A percentile compares a stretch with the other conserved stretches of the same genome.
Evolutionary conservation across 1,139 yeast species (phyloP).

Genomic region (Kurtzmaniella quercitrusa): DNA sequence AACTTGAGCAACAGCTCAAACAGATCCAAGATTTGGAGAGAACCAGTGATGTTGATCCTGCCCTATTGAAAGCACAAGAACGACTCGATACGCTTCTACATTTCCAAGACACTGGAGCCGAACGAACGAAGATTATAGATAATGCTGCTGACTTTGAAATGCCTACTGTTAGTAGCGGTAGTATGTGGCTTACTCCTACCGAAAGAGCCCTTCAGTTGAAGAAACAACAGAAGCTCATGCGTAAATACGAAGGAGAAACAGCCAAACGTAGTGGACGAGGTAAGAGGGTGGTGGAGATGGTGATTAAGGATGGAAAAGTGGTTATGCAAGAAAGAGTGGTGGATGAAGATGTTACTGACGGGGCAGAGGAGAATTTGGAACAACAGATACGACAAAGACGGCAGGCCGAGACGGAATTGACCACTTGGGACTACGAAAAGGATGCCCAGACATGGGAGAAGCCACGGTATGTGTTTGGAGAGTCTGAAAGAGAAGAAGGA

Average conservation of each 20-base stretch:
- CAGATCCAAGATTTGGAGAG: conserved; percentile 36
- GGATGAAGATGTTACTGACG: conserved; percentile 15
- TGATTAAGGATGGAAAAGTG: conserved; percentile 79
- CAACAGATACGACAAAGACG: conserved; percentile 15
- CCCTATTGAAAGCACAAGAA: conserved; percentile 63
- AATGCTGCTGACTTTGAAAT: conserved; percentile 85
- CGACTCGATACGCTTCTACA: conserved; percentile 67
- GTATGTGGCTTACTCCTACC: conserved; percentile 82
- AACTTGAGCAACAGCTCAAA: conserved; percentile 33
- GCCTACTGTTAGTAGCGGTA: conserved; percentile 46
- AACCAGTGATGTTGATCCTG: conserved; percentile 42
- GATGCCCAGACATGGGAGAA: conserved; percentile 50
- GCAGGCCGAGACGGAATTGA: conserved; percentile 14
- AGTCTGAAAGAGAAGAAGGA: conserved; percentile 5
- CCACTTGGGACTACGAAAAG: conserved; percentile 55
- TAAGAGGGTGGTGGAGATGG: conserved; percentile 69
- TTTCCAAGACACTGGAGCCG: conserved; percentile 84
- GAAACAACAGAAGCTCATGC: conserved; percentile 70
- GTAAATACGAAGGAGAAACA: conserved; percentile 58
- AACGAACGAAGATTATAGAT: conserved; percentile 87
- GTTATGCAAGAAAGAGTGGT: conserved; percentile 38
- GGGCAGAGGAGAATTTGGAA: conserved; percentile 27
- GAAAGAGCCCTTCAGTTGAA: conserved; percentile 83
- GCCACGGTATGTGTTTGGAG: conserved; percentile 25
- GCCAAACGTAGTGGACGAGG: conserved; percentile 67